Evolutionary conservation across 257 asterid species (phyloP), one percentile per base, ranked within the genome.

Genomic region (Gentiana straminea): DNA sequence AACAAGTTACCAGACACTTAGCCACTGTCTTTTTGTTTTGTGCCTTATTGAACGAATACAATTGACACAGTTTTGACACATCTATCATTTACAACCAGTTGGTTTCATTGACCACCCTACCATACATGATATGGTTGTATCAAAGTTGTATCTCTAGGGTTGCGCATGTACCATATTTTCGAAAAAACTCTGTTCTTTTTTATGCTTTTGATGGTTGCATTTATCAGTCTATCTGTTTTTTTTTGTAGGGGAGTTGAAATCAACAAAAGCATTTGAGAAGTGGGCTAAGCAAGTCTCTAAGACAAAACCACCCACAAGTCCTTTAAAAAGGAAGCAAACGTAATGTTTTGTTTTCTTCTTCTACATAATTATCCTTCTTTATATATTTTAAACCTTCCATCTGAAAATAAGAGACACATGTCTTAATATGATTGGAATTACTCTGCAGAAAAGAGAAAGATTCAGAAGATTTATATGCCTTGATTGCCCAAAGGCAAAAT

Each of bases 231-330:
- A 9, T 46, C 35, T 60, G n/a, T 55, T 37, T 62, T 24, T 55
- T 37, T 62, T 38, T 70, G 51, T 59, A 92, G 98, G 97, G 50
- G 85, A 72, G 11, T 45, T 81, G 50, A 78, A 85, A 67, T 74
- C 89, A 36, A 83, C 94, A 54, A 85, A 80, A 68, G 79, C 85
- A 1, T 92, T 78, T 33, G 81, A 71, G 64, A 88, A 83, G 84
- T 92, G 98, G 97, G 79, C 81, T 59, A 88, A 85, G 79, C 64
- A 78, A 63, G 84, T 92, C 46, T 82, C 94, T 13, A 84, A 81
- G 74, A 83, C 68, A 38, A 92, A 85, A 59, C 94, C 97, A 52
- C 98, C 99, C 47, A 88, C 95, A 49, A 85, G 84, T 67, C 97
- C 95, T 51, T 68, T 81, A 63, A 72, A 73, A 57, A 78, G 48